These are phyloP conservation scores for Larix kaempferi DNA, from an alignment of 75 land plant species.

Conservation along the genomic window DNA sequence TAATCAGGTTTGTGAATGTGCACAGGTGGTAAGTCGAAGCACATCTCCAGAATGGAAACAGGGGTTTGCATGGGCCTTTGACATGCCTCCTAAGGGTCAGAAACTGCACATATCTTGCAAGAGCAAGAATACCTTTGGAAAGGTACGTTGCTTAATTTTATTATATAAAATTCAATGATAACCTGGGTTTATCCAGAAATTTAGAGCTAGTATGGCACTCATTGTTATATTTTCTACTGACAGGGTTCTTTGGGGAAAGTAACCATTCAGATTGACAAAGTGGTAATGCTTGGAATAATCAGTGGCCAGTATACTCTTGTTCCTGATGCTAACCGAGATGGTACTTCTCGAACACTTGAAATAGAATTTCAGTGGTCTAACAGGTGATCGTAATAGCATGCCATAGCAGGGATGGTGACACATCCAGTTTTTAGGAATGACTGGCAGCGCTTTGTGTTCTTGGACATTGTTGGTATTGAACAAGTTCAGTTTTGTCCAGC, in stretches of 20 bases:
- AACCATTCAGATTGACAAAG: conserved; percentile 92
- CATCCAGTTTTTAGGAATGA: conserved; percentile 1
- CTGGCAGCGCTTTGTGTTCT: background rate
- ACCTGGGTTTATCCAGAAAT: background rate
- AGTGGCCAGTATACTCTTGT: conserved; percentile 14
- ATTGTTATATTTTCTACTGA: conserved; percentile 1
- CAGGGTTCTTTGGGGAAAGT: conserved; percentile 89
- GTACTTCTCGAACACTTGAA: conserved; percentile 67
- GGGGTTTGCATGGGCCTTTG: conserved; percentile 95
- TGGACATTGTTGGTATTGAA: background rate
- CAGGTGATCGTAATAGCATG: conserved; percentile 23
- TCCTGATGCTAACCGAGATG: conserved; percentile 72
- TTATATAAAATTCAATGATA: conserved; percentile 2
- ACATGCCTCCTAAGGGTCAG: conserved; percentile 94
- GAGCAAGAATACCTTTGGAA: conserved; percentile 91
- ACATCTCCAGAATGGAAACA: conserved; percentile 91
- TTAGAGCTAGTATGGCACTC: background rate
- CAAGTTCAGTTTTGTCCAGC: background rate
- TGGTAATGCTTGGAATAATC: conserved; percentile 78
- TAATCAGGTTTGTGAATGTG: background rate
- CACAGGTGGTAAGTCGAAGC: conserved; percentile 69
- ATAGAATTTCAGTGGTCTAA: conserved; percentile 94
- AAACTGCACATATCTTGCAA: conserved; percentile 92
- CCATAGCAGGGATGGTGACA: background rate
- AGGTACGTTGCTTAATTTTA: conserved; percentile 38